Percentiles rank a stretch among this genome's conserved stretches.
Conservation (phyloP, 2,329 filamentous ascomycete genomes). For the Fusarium sp. region DNA sequence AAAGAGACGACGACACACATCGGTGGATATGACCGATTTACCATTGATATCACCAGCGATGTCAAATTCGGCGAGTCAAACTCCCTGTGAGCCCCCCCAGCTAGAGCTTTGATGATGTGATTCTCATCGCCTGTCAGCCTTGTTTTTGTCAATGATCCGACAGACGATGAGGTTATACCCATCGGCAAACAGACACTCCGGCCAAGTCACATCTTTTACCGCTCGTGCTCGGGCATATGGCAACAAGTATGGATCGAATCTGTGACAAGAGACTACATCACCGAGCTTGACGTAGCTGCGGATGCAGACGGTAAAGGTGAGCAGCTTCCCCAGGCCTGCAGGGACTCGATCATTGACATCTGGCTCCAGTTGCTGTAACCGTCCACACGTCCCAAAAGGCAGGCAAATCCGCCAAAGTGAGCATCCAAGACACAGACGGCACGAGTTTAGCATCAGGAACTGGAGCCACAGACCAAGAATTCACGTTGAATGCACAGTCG, state of each 20-base stretch:
- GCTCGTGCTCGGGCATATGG: slow-evolving; percentile 78
- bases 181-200: slow-evolving; percentile 70
- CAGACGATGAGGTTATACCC: slow-evolving; percentile 68
- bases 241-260: slow-evolving; percentile 76
- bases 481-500: slow-evolving; percentile 63
- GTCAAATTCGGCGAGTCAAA: slow-evolving; percentile 23
- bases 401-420: neutral
- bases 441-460: slow-evolving; percentile 4
- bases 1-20: slow-evolving; percentile 23
- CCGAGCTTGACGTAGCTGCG: slow-evolving; percentile 66
- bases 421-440: neutral
- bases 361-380: slow-evolving; percentile 5
- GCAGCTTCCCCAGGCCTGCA: neutral
- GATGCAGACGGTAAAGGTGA: slow-evolving; percentile 47
- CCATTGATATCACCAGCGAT: slow-evolving; percentile 13
- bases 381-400: slow-evolving; percentile 5
- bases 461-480: slow-evolving; percentile 55
- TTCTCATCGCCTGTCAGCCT: slow-evolving; percentile 3
- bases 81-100: slow-evolving; percentile 13
- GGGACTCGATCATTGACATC: too few relatives aligned
- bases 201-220: slow-evolving; percentile 74
- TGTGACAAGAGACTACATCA: slow-evolving; percentile 66
- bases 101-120: neutral
- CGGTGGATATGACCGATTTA: slow-evolving; percentile 28
- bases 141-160: slow-evolving; percentile 73